These are phyloP conservation scores for Acer yangbiense DNA, from an alignment of 345 rosid species.

Conservation along the genomic window DNA sequence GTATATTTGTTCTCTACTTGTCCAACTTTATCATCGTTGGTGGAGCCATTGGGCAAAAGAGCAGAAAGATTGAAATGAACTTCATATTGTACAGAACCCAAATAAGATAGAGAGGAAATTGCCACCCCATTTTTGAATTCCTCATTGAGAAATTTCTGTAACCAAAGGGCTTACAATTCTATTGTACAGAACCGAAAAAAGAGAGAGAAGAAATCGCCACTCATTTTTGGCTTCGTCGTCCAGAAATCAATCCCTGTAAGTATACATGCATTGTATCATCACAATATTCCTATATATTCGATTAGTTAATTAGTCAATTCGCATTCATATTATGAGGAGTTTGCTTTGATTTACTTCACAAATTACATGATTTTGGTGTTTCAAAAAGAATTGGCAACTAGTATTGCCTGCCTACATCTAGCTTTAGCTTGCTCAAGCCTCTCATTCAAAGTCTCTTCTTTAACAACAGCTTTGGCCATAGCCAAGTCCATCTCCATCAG, in stretches of 20 bases:
- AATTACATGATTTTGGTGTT: background rate
- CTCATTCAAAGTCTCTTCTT: conserved; percentile 68
- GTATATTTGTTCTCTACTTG: conserved; percentile 26
- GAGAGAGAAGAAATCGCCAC: background rate
- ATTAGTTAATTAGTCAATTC: background rate
- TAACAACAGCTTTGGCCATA: conserved; percentile 88
- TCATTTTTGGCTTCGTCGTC: background rate
- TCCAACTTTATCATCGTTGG: conserved; percentile 25
- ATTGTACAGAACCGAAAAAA: background rate
- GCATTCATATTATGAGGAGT: background rate
- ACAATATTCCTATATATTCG: background rate
- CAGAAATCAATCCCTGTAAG: background rate
- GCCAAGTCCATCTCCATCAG: conserved; percentile 98
- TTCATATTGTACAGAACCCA: background rate
- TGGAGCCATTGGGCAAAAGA: conserved; percentile 20
- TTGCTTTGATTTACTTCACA: conserved; percentile 1
- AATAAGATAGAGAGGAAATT: background rate
- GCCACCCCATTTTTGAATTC: background rate
- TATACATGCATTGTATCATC: background rate
- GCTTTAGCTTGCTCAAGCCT: conserved; percentile 84
- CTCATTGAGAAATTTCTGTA: background rate
- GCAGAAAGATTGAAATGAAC: background rate
- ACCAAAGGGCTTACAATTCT: background rate
- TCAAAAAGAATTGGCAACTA: conserved; percentile 80
- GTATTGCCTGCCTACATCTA: conserved; percentile 89